A percentile compares a stretch with the other conserved stretches of the same genome.
These are phyloP conservation scores for Naganishia sp. DNA, from an alignment of 1,284 basidiomycete genomes.

Conservation along the genomic window DNA sequence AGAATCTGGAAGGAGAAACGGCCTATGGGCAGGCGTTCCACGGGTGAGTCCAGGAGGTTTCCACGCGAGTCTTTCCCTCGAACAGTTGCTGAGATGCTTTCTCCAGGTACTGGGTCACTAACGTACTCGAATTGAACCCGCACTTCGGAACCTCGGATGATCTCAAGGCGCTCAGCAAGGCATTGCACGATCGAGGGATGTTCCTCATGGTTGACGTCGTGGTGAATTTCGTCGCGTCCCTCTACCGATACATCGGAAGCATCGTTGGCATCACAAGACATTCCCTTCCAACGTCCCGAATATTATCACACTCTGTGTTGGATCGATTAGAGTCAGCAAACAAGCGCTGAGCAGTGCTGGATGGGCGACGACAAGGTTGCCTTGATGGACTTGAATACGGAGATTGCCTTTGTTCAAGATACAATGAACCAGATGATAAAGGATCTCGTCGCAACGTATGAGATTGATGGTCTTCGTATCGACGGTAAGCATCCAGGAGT, in stretches of 20 bases:
- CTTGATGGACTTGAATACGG: conserved; percentile 72
- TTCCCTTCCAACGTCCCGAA: conserved; percentile 32
- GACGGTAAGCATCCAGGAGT: conserved; percentile 57
- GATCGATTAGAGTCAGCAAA: conserved; percentile 65
- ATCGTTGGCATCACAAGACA: background rate
- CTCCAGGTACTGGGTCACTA: conserved; percentile 58
- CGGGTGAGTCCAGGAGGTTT: conserved; percentile 51
- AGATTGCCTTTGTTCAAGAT: conserved; percentile 61
- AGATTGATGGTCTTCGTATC: conserved; percentile 67
- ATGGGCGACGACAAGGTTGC: conserved; percentile 68
- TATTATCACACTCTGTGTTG: conserved; percentile 67
- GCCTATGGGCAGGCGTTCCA: conserved; percentile 69
- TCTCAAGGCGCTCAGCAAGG: conserved; percentile 65
- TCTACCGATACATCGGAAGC: conserved; percentile 15
- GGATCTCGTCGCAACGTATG: conserved; percentile 64
- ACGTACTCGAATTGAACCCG: conserved; percentile 65
- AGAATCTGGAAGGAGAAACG: conserved; percentile 65
- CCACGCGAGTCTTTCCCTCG: conserved; percentile 7
- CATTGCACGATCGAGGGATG: conserved; percentile 69
- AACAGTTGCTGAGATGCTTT: conserved; percentile 40
- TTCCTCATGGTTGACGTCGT: conserved; percentile 78
- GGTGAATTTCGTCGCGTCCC: conserved; percentile 57
- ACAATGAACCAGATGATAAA: conserved; percentile 66
- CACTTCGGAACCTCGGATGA: conserved; percentile 70
- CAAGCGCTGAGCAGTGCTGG: conserved; percentile 65